Evolutionary conservation across 2,329 filamentous ascomycete species (phyloP).

Genomic region (Mycocentrospora acerina): DNA sequence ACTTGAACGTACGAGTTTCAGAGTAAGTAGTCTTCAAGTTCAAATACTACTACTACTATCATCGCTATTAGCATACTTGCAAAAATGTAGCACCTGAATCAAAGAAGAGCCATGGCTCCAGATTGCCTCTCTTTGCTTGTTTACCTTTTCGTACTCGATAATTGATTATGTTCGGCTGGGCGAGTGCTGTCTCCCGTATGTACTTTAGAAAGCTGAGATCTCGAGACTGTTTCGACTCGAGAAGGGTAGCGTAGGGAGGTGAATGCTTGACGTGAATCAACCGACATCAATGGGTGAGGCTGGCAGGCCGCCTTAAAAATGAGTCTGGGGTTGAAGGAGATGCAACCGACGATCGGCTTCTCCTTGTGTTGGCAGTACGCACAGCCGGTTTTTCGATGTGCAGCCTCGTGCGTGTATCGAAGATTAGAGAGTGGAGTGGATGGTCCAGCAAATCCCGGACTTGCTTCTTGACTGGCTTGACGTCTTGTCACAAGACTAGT

Average conservation of each 20-base stretch:
- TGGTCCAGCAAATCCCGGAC: constrained; percentile 19
- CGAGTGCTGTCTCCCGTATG: constrained; percentile 57
- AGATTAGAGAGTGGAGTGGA: constrained; percentile 26
- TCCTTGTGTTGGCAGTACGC: constrained; percentile 18
- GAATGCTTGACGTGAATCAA: constrained; percentile 57
- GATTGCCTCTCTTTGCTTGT: constrained; percentile 36
- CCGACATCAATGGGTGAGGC: constrained; percentile 56
- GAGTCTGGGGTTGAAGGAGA: constrained; percentile 9
- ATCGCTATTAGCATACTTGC: too few species aligned
- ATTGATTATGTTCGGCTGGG: constrained; percentile 44
- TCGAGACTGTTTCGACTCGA: constrained; percentile 59
- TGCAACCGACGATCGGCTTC: constrained; percentile 21
- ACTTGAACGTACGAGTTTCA: constrained; percentile 35
- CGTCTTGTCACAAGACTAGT: constrained; percentile 36
- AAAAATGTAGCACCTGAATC: too few species aligned
- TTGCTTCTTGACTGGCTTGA: constrained; percentile 30
- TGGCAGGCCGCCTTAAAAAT: constrained; percentile 32
- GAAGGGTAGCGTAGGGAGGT: constrained; percentile 57
- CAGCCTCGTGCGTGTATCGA: constrained; percentile 19
- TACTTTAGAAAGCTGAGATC: constrained; percentile 57
- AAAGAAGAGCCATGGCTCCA: constrained; percentile 35
- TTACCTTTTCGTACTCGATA: constrained; percentile 37
- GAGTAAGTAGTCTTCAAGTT: constrained; percentile 25
- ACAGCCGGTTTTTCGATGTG: constrained; percentile 21
- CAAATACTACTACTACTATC: constrained; percentile 38